Evolutionary conservation across 2,329 filamentous ascomycete species (phyloP), one percentile per base, ranked within the genome.

Genomic region (Phaeomoniella chlamydospora): DNA sequence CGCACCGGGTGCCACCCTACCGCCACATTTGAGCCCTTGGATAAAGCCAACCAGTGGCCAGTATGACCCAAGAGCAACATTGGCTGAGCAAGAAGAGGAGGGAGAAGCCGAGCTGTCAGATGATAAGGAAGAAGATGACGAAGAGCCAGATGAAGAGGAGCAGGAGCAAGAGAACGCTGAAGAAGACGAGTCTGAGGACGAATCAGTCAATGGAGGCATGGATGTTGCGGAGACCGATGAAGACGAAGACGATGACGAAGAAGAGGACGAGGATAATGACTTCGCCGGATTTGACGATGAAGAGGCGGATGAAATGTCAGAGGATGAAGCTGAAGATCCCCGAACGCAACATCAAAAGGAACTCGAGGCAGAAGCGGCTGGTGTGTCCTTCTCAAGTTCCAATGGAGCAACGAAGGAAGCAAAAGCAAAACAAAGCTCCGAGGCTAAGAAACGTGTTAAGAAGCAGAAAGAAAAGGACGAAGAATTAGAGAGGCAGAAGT

Each of bases 21-120:
- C 90, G 15, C 90, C 90, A 10, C 90, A 98, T 68, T 61, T 98
- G 48, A 96, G 87, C 57, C 90, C 90, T 16, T 98, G 93, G 70
- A 86, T 96, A 44, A 88, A 87, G 68, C 70, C 74, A 42, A 80
- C 78, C 41, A 80, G 80, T 53, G 87, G 87, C 39, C 80, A 80
- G 49, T 98, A 98, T 55, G 90, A 98, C 56, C 90, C 90, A 31
- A 90, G 82, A 13, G 68, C 83, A 41, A 74, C 84, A 22, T 67
- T 96, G 37, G 85, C 80, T 41, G 85, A 88, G 42, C 88, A 94
- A 58, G 81, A 94, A 59, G 75, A 78, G 14, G 86, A 90, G 54
- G 82, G 74, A 11, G 87, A 94, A 61, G 85, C 81, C 6, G 70
- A 92, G 37, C 72, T 75, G 37, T 75, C 72, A 32, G 77, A 73